Percentiles rank a stretch among this genome's conserved stretches.
These are phyloP conservation scores for Paecilomyces sp. DNA, from an alignment of 2,329 filamentous ascomycete genomes.

Conservation along the genomic window DNA sequence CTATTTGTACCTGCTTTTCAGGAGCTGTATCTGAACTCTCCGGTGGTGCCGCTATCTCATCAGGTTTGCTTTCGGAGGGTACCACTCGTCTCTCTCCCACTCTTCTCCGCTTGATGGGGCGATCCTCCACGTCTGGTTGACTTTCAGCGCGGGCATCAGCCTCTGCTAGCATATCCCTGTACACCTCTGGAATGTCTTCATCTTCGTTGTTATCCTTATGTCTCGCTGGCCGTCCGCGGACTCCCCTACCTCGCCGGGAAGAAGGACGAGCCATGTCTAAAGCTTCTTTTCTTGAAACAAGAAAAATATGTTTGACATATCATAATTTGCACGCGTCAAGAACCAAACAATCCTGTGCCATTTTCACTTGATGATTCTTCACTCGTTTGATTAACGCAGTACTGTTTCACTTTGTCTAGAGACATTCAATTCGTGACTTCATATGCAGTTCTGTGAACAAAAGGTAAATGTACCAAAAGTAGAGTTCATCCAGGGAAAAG, in stretches of 20 bases:
- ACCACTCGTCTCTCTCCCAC: slow-evolving; percentile 18
- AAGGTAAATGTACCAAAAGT: not conserved
- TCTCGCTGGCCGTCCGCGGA: slow-evolving; percentile 7
- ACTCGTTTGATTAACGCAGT: not conserved
- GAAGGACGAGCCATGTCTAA: slow-evolving; percentile 14
- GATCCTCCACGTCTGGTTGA: slow-evolving; percentile 14
- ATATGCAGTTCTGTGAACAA: not conserved
- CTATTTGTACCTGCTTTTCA: slow-evolving; percentile 19
- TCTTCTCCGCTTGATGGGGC: slow-evolving; percentile 33
- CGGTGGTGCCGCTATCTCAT: slow-evolving; percentile 2
- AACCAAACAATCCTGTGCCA: not conserved
- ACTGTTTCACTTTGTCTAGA: not conserved
- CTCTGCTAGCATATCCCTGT: slow-evolving; percentile 36
- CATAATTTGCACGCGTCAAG: not conserved
- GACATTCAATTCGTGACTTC: not conserved
- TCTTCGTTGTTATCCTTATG: slow-evolving; percentile 9
- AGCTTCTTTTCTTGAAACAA: not conserved
- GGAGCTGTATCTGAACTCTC: slow-evolving; percentile 5
- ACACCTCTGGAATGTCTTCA: slow-evolving; percentile 28
- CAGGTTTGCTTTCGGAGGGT: slow-evolving; percentile 3
- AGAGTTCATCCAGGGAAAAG: not conserved
- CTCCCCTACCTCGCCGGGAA: slow-evolving; percentile 9
- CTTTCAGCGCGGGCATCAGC: slow-evolving; percentile 25
- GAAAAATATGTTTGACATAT: not conserved
- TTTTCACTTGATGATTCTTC: not conserved